These are phyloP conservation scores for Serendipita sp. DNA, from an alignment of 768 basidiomycete genomes.

Conservation along the genomic window DNA sequence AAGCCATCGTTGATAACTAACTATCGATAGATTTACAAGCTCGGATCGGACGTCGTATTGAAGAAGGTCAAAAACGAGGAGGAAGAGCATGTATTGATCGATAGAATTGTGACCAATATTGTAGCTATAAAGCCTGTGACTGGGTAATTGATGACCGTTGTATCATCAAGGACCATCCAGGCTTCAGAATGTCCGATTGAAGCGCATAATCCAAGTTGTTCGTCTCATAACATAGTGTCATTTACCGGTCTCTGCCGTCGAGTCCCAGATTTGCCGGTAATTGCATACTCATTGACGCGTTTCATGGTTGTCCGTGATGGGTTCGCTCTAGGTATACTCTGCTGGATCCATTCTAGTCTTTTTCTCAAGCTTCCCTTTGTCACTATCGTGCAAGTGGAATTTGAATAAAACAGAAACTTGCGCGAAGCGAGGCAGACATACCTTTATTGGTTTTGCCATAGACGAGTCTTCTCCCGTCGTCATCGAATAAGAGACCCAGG, in stretches of 20 bases:
- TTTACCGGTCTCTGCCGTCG: neutral
- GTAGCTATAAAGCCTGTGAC: neutral
- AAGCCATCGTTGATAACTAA: no score
- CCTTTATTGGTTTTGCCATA: neutral
- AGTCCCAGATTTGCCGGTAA: conserved; percentile 21
- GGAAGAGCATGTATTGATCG: neutral
- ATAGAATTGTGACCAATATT: neutral
- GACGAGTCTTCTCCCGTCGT: neutral
- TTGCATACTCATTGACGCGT: conserved; percentile 56
- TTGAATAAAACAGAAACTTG: no score
- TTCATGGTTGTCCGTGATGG: conserved; percentile 73
- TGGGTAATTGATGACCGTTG: no score
- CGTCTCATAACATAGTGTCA: neutral
- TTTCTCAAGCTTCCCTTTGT: conserved; percentile 53
- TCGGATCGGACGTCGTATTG: neutral
- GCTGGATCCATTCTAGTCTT: conserved; percentile 76
- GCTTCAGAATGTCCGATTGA: no score
- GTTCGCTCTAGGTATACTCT: conserved; percentile 58
- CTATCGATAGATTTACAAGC: neutral
- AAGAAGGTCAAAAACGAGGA: neutral
- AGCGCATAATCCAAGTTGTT: no score
- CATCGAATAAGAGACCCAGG: neutral
- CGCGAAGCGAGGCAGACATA: neutral
- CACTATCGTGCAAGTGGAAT: conserved; percentile 7
- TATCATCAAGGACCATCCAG: no score